Evolutionary conservation across 805 yeast genomes (phyloP).

Genomic region (Schwanniomyces polymorphus): DNA sequence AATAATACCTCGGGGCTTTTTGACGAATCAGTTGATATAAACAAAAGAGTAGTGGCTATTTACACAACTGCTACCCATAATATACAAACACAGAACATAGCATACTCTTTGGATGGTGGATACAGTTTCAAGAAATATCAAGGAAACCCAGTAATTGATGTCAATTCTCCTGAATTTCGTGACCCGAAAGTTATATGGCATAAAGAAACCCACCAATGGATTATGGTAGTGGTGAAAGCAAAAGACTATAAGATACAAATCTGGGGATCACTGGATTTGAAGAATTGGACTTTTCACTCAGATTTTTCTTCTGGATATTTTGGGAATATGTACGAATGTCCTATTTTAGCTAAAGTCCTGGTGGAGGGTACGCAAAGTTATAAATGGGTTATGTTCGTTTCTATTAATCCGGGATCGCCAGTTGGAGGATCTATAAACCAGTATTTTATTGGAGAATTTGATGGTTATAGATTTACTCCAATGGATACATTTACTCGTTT

Average conservation of each 20-base stretch:
- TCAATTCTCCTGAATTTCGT: constrained; percentile 27
- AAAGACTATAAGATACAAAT: constrained; percentile 26
- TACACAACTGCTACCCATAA: constrained; percentile 26
- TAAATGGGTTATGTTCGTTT: constrained; percentile 38
- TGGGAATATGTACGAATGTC: constrained; percentile 44
- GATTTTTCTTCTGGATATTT: constrained; percentile 23
- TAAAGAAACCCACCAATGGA: constrained; percentile 25
- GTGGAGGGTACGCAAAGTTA: constrained; percentile 12
- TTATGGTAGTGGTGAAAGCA: constrained; percentile 25
- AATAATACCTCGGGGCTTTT: constrained; percentile 38
- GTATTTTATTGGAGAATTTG: constrained; percentile 42
- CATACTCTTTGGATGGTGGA: constrained; percentile 37
- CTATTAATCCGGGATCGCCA: constrained; percentile 46
- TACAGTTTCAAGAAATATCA: constrained; percentile 25
- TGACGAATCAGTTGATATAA: constrained; percentile 18
- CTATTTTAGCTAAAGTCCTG: constrained; percentile 32
- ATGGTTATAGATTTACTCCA: constrained; percentile 35
- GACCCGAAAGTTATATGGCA: constrained; percentile 38
- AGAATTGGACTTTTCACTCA: constrained; percentile 24
- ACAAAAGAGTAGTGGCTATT: constrained; percentile 35
- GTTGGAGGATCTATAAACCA: constrained; percentile 39
- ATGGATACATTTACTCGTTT: constrained; percentile 24
- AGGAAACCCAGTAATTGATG: constrained; percentile 29
- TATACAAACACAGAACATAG: constrained; percentile 30
- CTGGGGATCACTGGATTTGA: constrained; percentile 23